Conservation (phyloP, 345 rosid species). For the Tarenaya hassleriana region DNA sequence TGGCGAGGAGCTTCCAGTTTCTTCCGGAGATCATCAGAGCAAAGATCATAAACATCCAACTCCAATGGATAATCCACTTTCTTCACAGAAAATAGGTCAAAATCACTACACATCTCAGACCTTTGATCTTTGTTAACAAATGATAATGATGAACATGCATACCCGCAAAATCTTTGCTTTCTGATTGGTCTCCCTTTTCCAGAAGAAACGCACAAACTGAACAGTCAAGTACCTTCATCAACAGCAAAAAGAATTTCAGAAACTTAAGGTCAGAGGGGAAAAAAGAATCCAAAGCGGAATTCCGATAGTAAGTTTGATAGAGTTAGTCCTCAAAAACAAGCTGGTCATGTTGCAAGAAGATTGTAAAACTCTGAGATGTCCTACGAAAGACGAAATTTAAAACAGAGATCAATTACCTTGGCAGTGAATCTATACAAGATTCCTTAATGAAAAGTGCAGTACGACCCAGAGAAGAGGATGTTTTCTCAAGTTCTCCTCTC, state of each 20-base stretch:
- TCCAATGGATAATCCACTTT: conserved; percentile 97
- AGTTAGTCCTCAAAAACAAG: background rate
- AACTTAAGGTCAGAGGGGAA: background rate
- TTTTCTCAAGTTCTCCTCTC: conserved; percentile 94
- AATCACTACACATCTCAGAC: conserved; percentile 2
- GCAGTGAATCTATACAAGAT: conserved; percentile 74
- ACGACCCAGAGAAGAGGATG: conserved; percentile 76
- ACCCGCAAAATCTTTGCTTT: conserved; percentile 98
- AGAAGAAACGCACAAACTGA: conserved; percentile 98
- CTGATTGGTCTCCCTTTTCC: conserved; percentile 99
- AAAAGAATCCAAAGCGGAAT: conserved; percentile 1
- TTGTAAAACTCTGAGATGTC: background rate
- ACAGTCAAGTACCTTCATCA: conserved; percentile 82
- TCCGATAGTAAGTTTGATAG: background rate
- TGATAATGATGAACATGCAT: conserved; percentile 18
- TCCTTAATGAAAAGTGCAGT: conserved; percentile 83
- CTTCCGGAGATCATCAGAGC: conserved; percentile 79
- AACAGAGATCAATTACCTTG: conserved; percentile 42
- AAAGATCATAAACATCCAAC: conserved; percentile 84
- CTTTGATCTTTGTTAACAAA: background rate
- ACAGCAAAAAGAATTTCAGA: conserved; percentile 11
- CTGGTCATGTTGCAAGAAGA: background rate
- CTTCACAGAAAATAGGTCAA: conserved; percentile 33
- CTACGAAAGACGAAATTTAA: background rate
- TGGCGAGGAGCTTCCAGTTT: conserved; percentile 79